These are phyloP conservation scores for Exophiala spinifera DNA, from an alignment of 2,329 filamentous ascomycete genomes.

Conservation along the genomic window DNA sequence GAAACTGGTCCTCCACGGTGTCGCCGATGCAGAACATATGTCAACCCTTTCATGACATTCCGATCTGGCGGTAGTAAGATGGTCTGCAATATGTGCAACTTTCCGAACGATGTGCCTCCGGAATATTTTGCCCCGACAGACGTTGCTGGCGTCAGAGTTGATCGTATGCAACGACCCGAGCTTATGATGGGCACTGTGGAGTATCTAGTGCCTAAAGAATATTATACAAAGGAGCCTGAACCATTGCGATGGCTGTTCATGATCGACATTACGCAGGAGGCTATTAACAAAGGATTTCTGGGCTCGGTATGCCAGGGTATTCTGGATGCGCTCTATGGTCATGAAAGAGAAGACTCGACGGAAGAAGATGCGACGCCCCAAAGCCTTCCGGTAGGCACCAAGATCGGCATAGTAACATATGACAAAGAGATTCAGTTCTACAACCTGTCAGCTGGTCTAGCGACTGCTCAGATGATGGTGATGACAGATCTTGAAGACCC, in stretches of 20 bases:
- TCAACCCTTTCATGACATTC: slow-evolving; percentile 99
- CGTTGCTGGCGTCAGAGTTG: slow-evolving; percentile 79
- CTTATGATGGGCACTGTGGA: slow-evolving; percentile 89
- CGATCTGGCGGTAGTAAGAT: slow-evolving; percentile 90
- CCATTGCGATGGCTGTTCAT: slow-evolving; percentile 85
- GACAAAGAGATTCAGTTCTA: slow-evolving; percentile 98
- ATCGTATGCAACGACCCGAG: slow-evolving; percentile 85
- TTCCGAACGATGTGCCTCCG: slow-evolving; percentile 86
- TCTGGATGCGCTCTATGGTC: slow-evolving; percentile 76
- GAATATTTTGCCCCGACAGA: slow-evolving; percentile 94
- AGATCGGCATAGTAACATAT: slow-evolving; percentile 91
- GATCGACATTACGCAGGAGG: slow-evolving; percentile 89
- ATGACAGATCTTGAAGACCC: slow-evolving; percentile 98
- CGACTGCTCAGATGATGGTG: slow-evolving; percentile 95
- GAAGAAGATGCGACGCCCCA: slow-evolving; percentile 54
- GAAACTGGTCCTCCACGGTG: slow-evolving; percentile 87
- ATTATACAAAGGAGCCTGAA: slow-evolving; percentile 93
- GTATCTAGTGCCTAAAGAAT: slow-evolving; percentile 95
- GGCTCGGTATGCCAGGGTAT: slow-evolving; percentile 90
- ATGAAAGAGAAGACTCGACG: slow-evolving; percentile 52
- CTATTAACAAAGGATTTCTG: slow-evolving; percentile 84
- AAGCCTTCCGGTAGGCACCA: slow-evolving; percentile 71
- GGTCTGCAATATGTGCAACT: slow-evolving; percentile 96
- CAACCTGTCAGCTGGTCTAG: slow-evolving; percentile 77
- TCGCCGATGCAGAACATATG: slow-evolving; percentile 88